Evolutionary conservation across 2,329 filamentous ascomycete genomes (phyloP), one percentile per base, ranked within the genome.

Genomic region (Penicillium olsonii): DNA sequence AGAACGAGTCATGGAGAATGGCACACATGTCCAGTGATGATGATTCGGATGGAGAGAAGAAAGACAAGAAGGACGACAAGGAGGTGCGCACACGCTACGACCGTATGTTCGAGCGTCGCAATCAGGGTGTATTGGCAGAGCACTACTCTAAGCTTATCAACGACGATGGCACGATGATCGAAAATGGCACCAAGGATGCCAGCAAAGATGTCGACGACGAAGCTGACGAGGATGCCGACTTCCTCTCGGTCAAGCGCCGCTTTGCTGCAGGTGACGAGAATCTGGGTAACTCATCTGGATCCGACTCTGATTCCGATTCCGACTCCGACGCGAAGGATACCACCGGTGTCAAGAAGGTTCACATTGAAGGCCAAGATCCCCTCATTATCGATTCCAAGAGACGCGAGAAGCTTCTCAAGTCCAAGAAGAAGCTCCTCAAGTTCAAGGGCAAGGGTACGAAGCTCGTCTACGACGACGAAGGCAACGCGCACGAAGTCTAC

Each of bases 81-180:
- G 61, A 67, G 61, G 89, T 96, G 15, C 84, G 91, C 54, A 99
- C 95, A 26, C 97, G 96, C 71, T 95, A 95, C 68, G 91, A 99
- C 71, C 87, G 90, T 61, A 97, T 99, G 94, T 96, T 97, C 71
- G 92, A 96, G 76, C 82, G 94, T 53, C 88, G 87, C 61, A 99
- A 99, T 72, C 92, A 97, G 72, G 92, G 96, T 66, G 88, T 99
- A 26, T 74, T 99, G 56, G 92, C 92, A n/a, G 85, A 87, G 48
- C 94, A 99, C 73, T 97, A 96, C 76, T 84, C 84, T 52, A 96
- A 92, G 65, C 81, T 99, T 55, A 85, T 97, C 52, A 79, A 79
- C 42, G 80, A 85, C 33, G 84, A 81, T 34, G 73, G 71, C 69
- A 78, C 50, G 54, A 70, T 58, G 71, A 73, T 54, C 67, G 70